Evolutionary conservation across 2,329 filamentous ascomycete species (phyloP).

Genomic region (Colletotrichum costaricense): DNA sequence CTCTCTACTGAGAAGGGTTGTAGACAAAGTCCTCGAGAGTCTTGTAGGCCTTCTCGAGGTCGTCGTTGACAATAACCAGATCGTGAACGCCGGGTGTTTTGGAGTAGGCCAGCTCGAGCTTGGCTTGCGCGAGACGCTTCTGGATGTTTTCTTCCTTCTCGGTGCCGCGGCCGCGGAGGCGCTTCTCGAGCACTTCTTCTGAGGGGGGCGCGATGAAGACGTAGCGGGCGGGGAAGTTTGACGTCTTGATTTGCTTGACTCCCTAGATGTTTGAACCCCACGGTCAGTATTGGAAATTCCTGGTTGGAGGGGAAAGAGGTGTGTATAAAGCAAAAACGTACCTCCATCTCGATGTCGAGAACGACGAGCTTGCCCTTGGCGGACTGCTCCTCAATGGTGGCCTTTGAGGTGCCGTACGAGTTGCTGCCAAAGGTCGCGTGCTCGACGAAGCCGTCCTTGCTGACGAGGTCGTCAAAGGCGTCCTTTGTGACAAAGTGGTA

Average conservation of each 20-base stretch:
- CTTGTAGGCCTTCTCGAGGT: conserved; percentile 62
- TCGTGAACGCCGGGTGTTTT: conserved; percentile 69
- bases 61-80: conserved; percentile 51
- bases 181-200: conserved; percentile 77
- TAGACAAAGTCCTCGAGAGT: conserved; percentile 64
- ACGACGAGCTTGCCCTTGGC: conserved; percentile 81
- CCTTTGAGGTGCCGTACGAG: conserved; percentile 85
- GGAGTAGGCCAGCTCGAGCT: conserved; percentile 79
- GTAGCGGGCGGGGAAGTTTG: conserved; percentile 80
- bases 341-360: conserved; percentile 97
- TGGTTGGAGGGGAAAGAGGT: no score
- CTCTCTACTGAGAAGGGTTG: conserved; percentile 39
- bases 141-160: conserved; percentile 79
- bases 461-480: conserved; percentile 75
- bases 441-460: conserved; percentile 83
- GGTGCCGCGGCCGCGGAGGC: conserved; percentile 81
- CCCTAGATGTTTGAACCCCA: conserved; percentile 54
- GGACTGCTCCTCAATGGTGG: conserved; percentile 80
- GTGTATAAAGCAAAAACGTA: conserved; percentile 41
- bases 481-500: conserved; percentile 82
- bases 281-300: no score
- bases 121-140: conserved; percentile 77
- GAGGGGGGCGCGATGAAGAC: conserved; percentile 87
- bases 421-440: conserved; percentile 86
- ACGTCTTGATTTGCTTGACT: conserved; percentile 91